Percentiles rank a stretch among this genome's conserved stretches.
These are phyloP conservation scores for Russula foetens DNA, from an alignment of 768 basidiomycete genomes.

Conservation along the genomic window DNA sequence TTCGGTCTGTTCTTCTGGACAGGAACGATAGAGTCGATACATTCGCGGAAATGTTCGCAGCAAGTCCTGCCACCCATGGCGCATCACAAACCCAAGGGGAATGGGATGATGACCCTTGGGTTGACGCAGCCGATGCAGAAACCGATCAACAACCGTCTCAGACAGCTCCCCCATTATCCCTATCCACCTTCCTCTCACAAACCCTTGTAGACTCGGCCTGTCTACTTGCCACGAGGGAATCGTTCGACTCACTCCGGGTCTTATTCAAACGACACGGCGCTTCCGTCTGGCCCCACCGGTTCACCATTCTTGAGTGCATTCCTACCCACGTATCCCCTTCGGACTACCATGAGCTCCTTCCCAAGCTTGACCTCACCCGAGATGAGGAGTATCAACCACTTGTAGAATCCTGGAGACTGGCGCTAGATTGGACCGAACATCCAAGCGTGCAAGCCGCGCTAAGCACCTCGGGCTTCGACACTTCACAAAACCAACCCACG, in stretches of 20 bases:
- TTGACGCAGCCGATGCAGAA: constrained; percentile 34
- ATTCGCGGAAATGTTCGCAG: constrained; percentile 51
- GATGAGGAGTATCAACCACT: constrained; percentile 35
- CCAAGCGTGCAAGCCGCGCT: constrained; percentile 37
- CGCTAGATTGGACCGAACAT: constrained; percentile 53
- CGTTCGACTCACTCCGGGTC: constrained; percentile 48
- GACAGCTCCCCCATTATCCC: constrained; percentile 38
- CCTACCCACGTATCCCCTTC: constrained; percentile 67
- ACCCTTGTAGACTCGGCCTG: constrained; percentile 54
- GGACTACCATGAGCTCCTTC: constrained; percentile 53
- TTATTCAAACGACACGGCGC: constrained; percentile 51
- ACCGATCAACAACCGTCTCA: constrained; percentile 14
- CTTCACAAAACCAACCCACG: background rate
- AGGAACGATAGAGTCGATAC: constrained; percentile 65
- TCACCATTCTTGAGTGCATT: constrained; percentile 60
- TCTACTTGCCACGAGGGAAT: constrained; percentile 53
- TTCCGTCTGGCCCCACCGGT: constrained; percentile 60
- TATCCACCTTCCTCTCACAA: constrained; percentile 55
- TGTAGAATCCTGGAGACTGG: constrained; percentile 40
- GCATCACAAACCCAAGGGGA: constrained; percentile 35
- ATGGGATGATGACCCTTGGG: constrained; percentile 79
- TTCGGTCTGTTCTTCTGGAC: constrained; percentile 62
- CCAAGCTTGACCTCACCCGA: constrained; percentile 43
- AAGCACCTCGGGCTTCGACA: constrained; percentile 22
- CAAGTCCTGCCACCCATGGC: constrained; percentile 19